Evolutionary conservation across 2,329 filamentous ascomycete genomes (phyloP).

Genomic region (Colletotrichum horii): DNA sequence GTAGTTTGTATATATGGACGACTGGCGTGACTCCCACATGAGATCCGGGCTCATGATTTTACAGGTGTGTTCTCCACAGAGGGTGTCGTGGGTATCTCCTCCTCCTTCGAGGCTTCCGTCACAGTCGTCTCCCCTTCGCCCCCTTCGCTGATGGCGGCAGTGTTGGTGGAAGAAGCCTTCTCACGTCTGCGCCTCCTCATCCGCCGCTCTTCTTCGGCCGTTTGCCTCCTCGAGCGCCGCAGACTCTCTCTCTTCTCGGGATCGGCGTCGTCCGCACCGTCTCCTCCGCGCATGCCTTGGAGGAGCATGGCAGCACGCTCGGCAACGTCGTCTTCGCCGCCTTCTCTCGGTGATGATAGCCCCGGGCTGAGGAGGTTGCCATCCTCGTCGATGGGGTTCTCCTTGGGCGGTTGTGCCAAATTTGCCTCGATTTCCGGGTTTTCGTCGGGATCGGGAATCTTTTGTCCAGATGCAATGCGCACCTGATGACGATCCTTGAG

Average conservation of each 20-base stretch:
- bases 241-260: conserved; percentile 63
- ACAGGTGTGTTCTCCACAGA: conserved; percentile 22
- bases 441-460: conserved; percentile 78
- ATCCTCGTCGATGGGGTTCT: conserved; percentile 50
- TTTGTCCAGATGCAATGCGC: conserved; percentile 85
- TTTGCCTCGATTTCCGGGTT: conserved; percentile 59
- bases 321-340: conserved; percentile 76
- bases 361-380: conserved; percentile 58
- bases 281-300: conserved; percentile 78
- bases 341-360: conserved; percentile 47
- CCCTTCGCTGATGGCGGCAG: conserved; percentile 25
- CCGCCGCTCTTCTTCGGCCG: conserved; percentile 79
- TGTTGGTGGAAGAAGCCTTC: conserved; percentile 50
- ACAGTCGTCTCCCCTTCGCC: conserved; percentile 18
- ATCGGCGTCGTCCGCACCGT: conserved; percentile 58
- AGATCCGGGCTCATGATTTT: conserved; percentile 19
- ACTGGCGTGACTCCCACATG: conserved; percentile 1
- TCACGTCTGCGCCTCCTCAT: conserved; percentile 70
- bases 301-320: conserved; percentile 83
- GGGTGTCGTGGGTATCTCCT: conserved; percentile 22
- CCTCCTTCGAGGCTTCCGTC: conserved; percentile 15
- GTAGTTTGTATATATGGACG: conserved; percentile 21
- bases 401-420: conserved; percentile 37
- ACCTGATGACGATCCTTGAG: conserved; percentile 92
- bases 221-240: conserved; percentile 68